Base-by-base conservation (phyloP, 2,329 filamentous ascomycete species). In the Diaporthe vaccinii region DNA sequence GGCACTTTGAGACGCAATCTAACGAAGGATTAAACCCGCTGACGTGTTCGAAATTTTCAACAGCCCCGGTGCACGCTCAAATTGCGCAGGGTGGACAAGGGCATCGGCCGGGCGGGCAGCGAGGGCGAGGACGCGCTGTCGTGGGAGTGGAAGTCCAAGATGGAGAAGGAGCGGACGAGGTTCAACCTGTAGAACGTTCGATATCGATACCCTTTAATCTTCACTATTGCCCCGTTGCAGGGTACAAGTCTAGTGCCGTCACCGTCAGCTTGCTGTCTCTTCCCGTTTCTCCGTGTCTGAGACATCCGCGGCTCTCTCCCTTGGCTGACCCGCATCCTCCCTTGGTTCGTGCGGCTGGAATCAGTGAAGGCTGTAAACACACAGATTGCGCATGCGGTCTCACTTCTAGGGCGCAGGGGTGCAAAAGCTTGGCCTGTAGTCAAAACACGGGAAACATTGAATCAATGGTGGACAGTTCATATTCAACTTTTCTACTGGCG, bases 101-200 rank as follows among this genome's bases (percentile, higher is more conserved):
- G 96, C 0, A 94, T 99, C 78, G 91, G 91, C 20, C 85, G 90
- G 73, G 91, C 91, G 10, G 91, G 91, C 25, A 92, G 91, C 79
- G 89, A 92, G 76, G 90, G 94, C 87, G 87, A 91, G 84, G 87
- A 93, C 84, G 95, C 95, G 51, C 91, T 95, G 79, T 94, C 98
- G 82, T 98, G 97, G 96, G 91, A 98, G 83, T 99, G 97, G 97
- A 97, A 98, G 86, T 93, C 94, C 15, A 92, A 92, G 82, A 97
- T 97, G 93, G 97, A 99, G 87, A 98, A 98, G 88, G 89, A 94
- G 82, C 90, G 97, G 81, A 98, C 96, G 79, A 93, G 95, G 83
- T 99, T 98, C 87, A 97, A 97, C 85, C 87, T 99, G 82, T 98
- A 89, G 80, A 10, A 22, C 1, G 14, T 8, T 55, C 28, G 12